Percentiles rank a stretch among this genome's conserved stretches.
phyloP scores from a whole-genome alignment of 2,329 filamentous ascomycete genomes.

The Colletotrichum limetticola region DNA sequence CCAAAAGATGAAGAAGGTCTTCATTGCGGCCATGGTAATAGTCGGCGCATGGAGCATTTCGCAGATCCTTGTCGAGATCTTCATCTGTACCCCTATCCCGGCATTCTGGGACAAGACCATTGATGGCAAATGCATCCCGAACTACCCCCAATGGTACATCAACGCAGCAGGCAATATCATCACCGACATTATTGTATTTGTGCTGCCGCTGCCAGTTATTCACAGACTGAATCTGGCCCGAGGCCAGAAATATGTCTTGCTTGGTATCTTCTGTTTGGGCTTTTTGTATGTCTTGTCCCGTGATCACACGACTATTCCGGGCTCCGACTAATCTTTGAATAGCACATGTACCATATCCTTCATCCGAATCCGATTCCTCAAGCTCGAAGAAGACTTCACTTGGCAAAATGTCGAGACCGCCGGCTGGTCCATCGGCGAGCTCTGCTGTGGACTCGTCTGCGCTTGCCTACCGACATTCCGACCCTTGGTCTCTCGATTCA shows the following conservation, averaged over 20 bases:
- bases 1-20: constrained; percentile 41
- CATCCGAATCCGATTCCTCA: constrained; percentile 39
- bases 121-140: constrained; percentile 38
- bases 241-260: constrained; percentile 37
- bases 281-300: constrained; percentile 32
- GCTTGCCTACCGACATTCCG: constrained; percentile 40
- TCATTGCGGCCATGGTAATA: constrained; percentile 40
- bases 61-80: constrained; percentile 41
- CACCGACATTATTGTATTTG: constrained; percentile 35
- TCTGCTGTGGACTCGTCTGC: constrained; percentile 38
- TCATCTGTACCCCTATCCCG: constrained; percentile 42
- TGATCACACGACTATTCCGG: not conserved
- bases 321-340: not conserved
- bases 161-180: constrained; percentile 40
- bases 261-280: constrained; percentile 39
- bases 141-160: constrained; percentile 38
- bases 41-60: constrained; percentile 41
- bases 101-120: constrained; percentile 40
- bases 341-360: constrained; percentile 40
- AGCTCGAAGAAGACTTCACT: constrained; percentile 35
- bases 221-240: constrained; percentile 23
- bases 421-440: constrained; percentile 39
- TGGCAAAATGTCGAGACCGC: constrained; percentile 40
- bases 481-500: constrained; percentile 34
- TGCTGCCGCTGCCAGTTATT: constrained; percentile 36